These are phyloP conservation scores for Linnemannia exigua DNA, from an alignment of 192 early-diverging fungal species.

Conservation along the genomic window DNA sequence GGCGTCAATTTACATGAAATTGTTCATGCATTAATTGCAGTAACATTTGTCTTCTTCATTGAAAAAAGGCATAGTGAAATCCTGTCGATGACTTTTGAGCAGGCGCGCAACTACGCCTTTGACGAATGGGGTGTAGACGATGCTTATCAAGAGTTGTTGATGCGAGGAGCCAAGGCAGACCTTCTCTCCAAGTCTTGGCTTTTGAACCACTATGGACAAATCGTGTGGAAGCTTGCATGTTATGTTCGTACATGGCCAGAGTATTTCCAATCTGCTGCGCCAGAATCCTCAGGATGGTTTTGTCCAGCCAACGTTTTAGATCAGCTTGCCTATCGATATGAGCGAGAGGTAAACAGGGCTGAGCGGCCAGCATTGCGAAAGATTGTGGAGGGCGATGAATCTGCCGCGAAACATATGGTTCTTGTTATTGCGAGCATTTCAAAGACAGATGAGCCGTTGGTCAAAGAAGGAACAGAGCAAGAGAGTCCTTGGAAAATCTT, in stretches of 20 bases:
- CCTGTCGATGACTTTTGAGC: slow-evolving; percentile 39
- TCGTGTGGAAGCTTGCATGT: slow-evolving; percentile 82
- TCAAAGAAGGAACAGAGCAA: not conserved
- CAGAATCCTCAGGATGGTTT: slow-evolving; percentile 46
- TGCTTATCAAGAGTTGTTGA: slow-evolving; percentile 58
- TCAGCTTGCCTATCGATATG: slow-evolving; percentile 73
- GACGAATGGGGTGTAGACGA: slow-evolving; percentile 65
- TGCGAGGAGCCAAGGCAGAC: slow-evolving; percentile 54
- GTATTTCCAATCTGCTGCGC: not conserved
- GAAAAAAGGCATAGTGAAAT: slow-evolving; percentile 37
- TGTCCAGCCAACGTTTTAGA: slow-evolving; percentile 58
- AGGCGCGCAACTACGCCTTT: slow-evolving; percentile 45
- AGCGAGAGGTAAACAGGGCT: slow-evolving; percentile 74
- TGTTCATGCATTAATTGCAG: not conserved
- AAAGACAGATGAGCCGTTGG: not conserved
- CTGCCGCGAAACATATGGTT: slow-evolving; percentile 69
- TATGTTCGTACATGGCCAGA: slow-evolving; percentile 69
- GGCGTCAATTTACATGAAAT: not conserved
- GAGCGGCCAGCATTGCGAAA: slow-evolving; percentile 72
- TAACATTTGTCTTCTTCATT: not conserved
- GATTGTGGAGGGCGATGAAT: slow-evolving; percentile 76
- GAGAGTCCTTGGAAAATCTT: slow-evolving; percentile 29
- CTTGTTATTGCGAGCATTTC: slow-evolving; percentile 70
- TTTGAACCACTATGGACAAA: slow-evolving; percentile 74
- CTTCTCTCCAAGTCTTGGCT: slow-evolving; percentile 65